Conservation (phyloP, 2,329 filamentous ascomycete genomes). For the Ilyonectria robusta region DNA sequence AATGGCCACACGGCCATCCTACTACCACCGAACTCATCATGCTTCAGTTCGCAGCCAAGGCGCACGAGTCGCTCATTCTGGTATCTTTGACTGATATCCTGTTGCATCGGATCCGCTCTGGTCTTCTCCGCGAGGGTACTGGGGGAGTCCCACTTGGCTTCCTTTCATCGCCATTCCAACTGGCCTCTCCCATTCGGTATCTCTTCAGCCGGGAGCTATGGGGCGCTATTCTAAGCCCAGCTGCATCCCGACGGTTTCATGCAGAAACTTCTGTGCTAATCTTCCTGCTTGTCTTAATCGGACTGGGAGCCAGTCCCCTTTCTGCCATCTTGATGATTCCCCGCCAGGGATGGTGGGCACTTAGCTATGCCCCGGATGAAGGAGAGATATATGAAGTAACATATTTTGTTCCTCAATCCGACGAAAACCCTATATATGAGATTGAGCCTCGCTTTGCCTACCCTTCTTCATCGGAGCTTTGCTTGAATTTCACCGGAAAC, state of each 20-base stretch:
- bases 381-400: too few species aligned
- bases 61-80: constrained; percentile 15
- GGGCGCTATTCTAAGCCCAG: constrained; percentile 5
- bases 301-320: constrained; percentile 7
- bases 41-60: constrained; percentile 27
- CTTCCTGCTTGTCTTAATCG: background rate
- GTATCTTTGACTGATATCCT: constrained; percentile 14
- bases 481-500: too few species aligned
- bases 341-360: constrained; percentile 17
- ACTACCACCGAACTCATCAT: constrained; percentile 9
- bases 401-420: too few species aligned
- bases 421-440: too few species aligned
- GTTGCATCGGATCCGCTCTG: constrained; percentile 7
- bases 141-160: constrained; percentile 16
- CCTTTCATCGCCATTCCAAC: constrained; percentile 13
- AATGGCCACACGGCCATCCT: constrained; percentile 14
- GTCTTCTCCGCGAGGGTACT: background rate
- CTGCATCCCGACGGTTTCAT: background rate
- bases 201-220: constrained; percentile 22
- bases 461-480: too few species aligned
- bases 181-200: constrained; percentile 16
- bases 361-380: too few species aligned
- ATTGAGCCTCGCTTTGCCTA: too few species aligned
- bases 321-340: constrained; percentile 26
- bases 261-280: background rate